Evolutionary conservation across 306 rosid species (phyloP), one percentile per base, ranked within the genome.

Genomic region (Casuarina glauca): DNA sequence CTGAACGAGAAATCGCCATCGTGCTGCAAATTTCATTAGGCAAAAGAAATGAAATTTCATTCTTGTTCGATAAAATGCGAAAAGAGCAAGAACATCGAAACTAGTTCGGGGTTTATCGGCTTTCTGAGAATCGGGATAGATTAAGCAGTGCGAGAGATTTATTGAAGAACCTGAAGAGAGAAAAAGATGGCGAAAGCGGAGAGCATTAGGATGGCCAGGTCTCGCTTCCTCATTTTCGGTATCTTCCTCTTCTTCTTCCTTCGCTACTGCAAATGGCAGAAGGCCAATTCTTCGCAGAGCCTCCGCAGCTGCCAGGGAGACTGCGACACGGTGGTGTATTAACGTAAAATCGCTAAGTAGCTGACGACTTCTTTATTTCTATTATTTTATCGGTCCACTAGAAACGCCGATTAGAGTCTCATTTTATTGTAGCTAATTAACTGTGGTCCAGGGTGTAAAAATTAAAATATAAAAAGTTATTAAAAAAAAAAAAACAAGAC

Each of bases 191-290:
- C 99, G 85, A 96, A 93, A 78, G 99, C 96, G 9, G 90, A 90
- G 60, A 96, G 99, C 98, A 96, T 96, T 46, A 96, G 98, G 83
- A 96, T 96, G 67, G 98, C 92, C 80, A 96, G 91, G 85, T 96
- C 99, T 57, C 99, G 98, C 91, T 96, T 96, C 94, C 99, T 96
- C 99, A 96, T 93, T 3, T 70, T 60, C 62, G 20, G 49, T n/a
- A n/a, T 45, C 48, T 38, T 39, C 69, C 70, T 17, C 19, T 57
- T 36, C 75, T 35, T 48, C 51, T 17, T 68, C 44, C n/a, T 16
- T 15, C 6, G 70, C 51, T 20, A 35, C 58, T 5, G 36, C 15
- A 1, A 41, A 16, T 19, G 32, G 7, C 12, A 38, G 6, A 9
- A 32, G 1, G 11, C 12, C 43, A 58, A 58, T 58, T 58, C 26